Base-by-base conservation (phyloP, 805 yeast species). In the Yarrowia sp. region DNA sequence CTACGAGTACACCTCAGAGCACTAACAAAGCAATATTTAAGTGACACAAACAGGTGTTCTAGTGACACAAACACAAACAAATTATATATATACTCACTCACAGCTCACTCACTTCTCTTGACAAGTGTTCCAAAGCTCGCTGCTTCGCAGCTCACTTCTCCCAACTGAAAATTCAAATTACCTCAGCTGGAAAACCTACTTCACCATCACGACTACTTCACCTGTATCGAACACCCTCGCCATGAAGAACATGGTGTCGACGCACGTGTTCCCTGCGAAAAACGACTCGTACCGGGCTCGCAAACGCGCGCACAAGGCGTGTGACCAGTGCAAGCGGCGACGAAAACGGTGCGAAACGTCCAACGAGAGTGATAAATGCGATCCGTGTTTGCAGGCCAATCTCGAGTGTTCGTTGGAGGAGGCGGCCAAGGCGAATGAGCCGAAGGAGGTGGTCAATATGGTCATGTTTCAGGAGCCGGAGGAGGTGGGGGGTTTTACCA, bases 251-350 rank as follows among this genome's bases (percentile, higher is more conserved):
- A 32, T 32, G 39, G 47, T 50, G 17, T 43, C 60, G 42, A 77
- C 78, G 79, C 73, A 74, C 69, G 81, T 78, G 63, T 78, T 78
- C 62, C 81, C 81, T 4, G 81, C 81, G 28, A 78, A 79, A 69
- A 74, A 79, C 68, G 74, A 71, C 17, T 77, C 71, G 66, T 78
- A 77, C 68, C 74, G 80, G 51, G 73, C 73, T 33, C 76, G 81
- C n/a, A 79, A 78, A 65, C 71, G 81, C 10, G 79, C 78, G 3
- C 78, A 76, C 71, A 74, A 75, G 68, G 80, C 81, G 50, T 78
- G 81, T 67, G 74, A 74, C 57, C 78, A 74, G 66, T 78, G 81
- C 70, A 74, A 79, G 58, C 71, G 75, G 7, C 71, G 77, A 32
- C 69, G 81, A 39, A 71, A 72, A 61, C 73, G 77, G 3, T 74